These are phyloP conservation scores for Trichopus zeylanicus DNA, from an alignment of 116 monocot species.

Conservation along the genomic window DNA sequence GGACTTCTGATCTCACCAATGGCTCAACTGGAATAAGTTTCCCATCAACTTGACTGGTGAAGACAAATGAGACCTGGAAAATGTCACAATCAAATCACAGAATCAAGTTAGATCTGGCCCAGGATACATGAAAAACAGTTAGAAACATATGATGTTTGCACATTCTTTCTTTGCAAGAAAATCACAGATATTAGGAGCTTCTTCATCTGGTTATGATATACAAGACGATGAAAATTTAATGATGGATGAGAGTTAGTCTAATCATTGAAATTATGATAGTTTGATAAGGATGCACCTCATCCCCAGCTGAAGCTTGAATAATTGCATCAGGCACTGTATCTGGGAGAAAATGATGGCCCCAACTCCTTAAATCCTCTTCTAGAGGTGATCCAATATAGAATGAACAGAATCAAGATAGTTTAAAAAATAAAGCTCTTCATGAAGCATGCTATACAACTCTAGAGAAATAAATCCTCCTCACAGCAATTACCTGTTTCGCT, in stretches of 20 bases:
- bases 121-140: no score
- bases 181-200: no score
- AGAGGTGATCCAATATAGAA: conserved; percentile 80
- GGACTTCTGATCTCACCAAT: conserved; percentile 12
- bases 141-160: no score
- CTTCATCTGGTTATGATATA: no score
- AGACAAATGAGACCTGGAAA: conserved; percentile 85
- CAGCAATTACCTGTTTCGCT: conserved; percentile 92
- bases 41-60: conserved; percentile 95
- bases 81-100: no score
- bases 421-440: background rate
- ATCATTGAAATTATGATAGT: no score
- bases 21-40: conserved; percentile 87
- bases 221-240: no score
- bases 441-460: background rate
- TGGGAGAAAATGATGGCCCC: conserved; percentile 81
- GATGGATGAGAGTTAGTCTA: no score
- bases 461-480: background rate
- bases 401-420: background rate
- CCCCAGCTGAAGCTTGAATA: conserved; percentile 81
- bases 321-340: conserved; percentile 84
- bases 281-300: conserved; percentile 43
- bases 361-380: conserved; percentile 86
- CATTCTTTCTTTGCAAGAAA: no score
- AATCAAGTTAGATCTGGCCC: no score